Evolutionary conservation across 2,329 filamentous ascomycete genomes (phyloP), one percentile per base, ranked within the genome.

Genomic region (Penicillium sp.): DNA sequence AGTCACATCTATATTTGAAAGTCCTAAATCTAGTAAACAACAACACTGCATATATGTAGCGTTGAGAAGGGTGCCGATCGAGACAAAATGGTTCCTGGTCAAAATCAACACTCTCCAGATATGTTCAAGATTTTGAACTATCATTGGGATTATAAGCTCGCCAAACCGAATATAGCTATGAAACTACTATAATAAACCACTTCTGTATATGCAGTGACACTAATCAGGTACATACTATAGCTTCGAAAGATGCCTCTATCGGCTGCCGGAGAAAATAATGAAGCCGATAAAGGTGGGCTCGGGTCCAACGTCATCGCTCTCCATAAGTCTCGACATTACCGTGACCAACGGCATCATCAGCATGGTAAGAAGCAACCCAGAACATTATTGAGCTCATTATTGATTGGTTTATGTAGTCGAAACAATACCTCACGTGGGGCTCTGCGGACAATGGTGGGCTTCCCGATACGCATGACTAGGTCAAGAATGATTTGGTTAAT

Each of bases 401-500:
- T 43, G 55, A 53, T 36, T 56, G 34, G 62, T 44, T 26, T 8
- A 11, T 50, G 56, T 53, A 97, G 94, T 99, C 94, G 52, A 97
- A 97, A 79, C 94, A 97, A 87, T 99, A 97, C 73, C 84, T 99
- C 59, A 95, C 93, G 67, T 88, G 89, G 63, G 90, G 96, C 74
- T 93, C 91, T 40, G 84, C 96, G 72, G 89, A 96, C 71, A 84
- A 91, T 79, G 91, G 90, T 90, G 72, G 72, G 79, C 53, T 27
- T 18, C n/a, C 23, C n/a, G 16, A 27, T 13, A 13, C 23, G 18
- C 41, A 34, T 40, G 19, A 19, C 11, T 39, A 29, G 23, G 8
- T 23, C 13, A 26, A 7, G 7, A 9, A 5, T 27, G 19, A 29
- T 69, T 67, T 62, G 67, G 65, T 43, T 71, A 58, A 63, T 27